Evolutionary conservation across 2,329 filamentous ascomycete species (phyloP).

Genomic region (Parasarocladium wereldwijsianum): DNA sequence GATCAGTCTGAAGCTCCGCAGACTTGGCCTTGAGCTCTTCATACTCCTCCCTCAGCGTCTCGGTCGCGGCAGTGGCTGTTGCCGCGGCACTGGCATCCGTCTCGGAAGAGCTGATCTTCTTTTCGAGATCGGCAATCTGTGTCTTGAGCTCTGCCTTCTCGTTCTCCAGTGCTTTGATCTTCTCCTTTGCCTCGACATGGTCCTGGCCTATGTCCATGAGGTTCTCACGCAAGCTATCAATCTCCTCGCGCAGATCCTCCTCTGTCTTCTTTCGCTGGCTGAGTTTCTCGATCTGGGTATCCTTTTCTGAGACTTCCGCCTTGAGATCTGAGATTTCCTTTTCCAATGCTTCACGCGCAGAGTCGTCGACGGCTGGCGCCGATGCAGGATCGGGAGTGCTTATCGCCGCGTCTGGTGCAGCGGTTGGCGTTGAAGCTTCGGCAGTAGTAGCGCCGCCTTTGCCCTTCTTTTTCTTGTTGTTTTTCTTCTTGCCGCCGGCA

Average conservation of each 20-base stretch:
- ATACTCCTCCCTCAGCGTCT: constrained; percentile 34
- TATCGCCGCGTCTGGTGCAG: constrained; percentile 18
- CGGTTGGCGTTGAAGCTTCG: constrained; percentile 14
- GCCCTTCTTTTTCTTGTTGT: constrained; percentile 86
- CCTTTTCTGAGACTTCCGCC: constrained; percentile 46
- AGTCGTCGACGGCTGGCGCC: constrained; percentile 14
- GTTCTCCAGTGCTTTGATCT: constrained; percentile 51
- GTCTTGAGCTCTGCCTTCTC: constrained; percentile 54
- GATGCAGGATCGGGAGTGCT: constrained; percentile 22
- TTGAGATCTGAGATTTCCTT: constrained; percentile 35
- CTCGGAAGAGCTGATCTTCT: constrained; percentile 39
- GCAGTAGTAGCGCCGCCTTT: constrained; percentile 45
- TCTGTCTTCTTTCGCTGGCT: constrained; percentile 58
- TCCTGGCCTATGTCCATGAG: constrained; percentile 67
- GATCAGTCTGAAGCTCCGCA: constrained; percentile 60
- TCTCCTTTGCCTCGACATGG: constrained; percentile 70
- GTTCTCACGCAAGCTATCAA: constrained; percentile 70
- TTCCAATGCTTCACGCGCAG: constrained; percentile 24
- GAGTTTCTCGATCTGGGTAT: constrained; percentile 57
- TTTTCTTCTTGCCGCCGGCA: constrained; percentile 28
- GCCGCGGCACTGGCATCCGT: constrained; percentile 28
- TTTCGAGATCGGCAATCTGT: constrained; percentile 51
- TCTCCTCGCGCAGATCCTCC: constrained; percentile 69
- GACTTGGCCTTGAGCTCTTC: constrained; percentile 59
- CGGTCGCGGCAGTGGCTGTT: constrained; percentile 47